These are phyloP conservation scores for Pseudohyphozyma bogoriensis DNA, from an alignment of 768 basidiomycete genomes.

Conservation along the genomic window DNA sequence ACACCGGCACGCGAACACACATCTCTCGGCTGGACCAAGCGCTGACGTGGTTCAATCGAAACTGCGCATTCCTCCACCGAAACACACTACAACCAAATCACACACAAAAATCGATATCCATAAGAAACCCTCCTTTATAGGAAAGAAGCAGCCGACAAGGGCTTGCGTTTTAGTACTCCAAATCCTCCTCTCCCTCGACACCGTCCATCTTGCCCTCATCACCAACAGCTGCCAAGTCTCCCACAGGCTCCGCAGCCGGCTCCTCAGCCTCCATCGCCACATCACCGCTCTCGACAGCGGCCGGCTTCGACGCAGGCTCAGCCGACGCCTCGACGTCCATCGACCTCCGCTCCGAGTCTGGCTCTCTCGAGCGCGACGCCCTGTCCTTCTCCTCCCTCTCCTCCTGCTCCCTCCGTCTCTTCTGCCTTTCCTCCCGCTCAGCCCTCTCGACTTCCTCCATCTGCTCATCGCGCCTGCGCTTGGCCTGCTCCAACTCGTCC, in stretches of 20 bases:
- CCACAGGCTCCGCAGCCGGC: neutral
- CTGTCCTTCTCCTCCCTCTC: neutral
- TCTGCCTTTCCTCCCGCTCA: constrained; percentile 19
- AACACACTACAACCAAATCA: too few relatives aligned
- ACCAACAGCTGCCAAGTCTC: neutral
- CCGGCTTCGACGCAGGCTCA: neutral
- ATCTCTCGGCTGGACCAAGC: too few relatives aligned
- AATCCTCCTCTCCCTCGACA: constrained; percentile 3
- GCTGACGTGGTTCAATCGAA: too few relatives aligned
- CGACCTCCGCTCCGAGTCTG: neutral
- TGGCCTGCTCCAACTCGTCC: neutral
- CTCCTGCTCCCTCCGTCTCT: constrained; percentile 11
- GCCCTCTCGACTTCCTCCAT: neutral
- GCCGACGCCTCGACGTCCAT: too few relatives aligned
- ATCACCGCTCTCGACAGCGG: neutral
- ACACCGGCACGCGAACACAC: too few relatives aligned
- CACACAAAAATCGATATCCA: too few relatives aligned
- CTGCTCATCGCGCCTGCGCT: neutral
- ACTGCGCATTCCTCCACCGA: too few relatives aligned
- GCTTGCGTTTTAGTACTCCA: constrained; percentile 7
- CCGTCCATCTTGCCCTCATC: neutral
- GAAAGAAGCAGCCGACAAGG: too few relatives aligned
- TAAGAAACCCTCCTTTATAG: too few relatives aligned
- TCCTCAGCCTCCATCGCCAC: neutral
- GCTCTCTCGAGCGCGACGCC: neutral